Evolutionary conservation across 2,329 filamentous ascomycete species (phyloP).

Genomic region (Tolypocladium guangdongense): DNA sequence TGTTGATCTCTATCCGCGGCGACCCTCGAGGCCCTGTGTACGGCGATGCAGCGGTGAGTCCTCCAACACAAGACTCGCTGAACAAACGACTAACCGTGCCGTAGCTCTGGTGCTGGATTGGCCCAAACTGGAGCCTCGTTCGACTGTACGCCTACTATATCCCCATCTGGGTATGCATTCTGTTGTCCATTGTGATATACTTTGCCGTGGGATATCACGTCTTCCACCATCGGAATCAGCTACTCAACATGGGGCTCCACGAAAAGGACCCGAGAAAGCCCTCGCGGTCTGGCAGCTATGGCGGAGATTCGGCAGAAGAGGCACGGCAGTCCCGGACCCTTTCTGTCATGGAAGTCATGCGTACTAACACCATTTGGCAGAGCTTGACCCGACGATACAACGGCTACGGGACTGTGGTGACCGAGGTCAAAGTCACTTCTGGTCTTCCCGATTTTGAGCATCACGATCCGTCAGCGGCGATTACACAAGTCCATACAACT

Average conservation of each 20-base stretch:
- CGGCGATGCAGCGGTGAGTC: slow-evolving; percentile 43
- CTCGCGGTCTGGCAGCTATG: slow-evolving; percentile 15
- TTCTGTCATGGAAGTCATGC: not conserved
- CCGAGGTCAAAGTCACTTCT: slow-evolving; percentile 35
- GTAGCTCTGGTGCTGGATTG: slow-evolving; percentile 52
- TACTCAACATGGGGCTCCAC: slow-evolving; percentile 31
- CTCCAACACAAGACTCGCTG: not conserved
- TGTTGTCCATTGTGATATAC: slow-evolving; percentile 43
- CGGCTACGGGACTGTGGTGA: slow-evolving; percentile 36
- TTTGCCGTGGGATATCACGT: slow-evolving; percentile 46
- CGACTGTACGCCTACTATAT: slow-evolving; percentile 51
- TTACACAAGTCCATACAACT: slow-evolving; percentile 5
- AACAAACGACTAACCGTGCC: not conserved
- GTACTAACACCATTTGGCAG: slow-evolving; percentile 12
- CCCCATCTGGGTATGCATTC: slow-evolving; percentile 48
- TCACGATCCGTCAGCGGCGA: slow-evolving; percentile 2
- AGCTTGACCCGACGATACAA: slow-evolving; percentile 15
- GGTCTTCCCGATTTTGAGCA: slow-evolving; percentile 9
- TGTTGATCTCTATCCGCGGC: slow-evolving; percentile 47
- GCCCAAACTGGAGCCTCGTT: slow-evolving; percentile 38
- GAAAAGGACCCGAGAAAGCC: slow-evolving; percentile 10
- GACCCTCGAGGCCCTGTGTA: slow-evolving; percentile 31
- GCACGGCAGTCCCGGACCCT: slow-evolving; percentile 8
- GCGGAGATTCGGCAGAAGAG: slow-evolving; percentile 22
- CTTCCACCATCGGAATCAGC: slow-evolving; percentile 45